Evolutionary conservation across 2,329 filamentous ascomycete genomes (phyloP), one percentile per base, ranked within the genome.

Genomic region (Phialophora verrucosa): DNA sequence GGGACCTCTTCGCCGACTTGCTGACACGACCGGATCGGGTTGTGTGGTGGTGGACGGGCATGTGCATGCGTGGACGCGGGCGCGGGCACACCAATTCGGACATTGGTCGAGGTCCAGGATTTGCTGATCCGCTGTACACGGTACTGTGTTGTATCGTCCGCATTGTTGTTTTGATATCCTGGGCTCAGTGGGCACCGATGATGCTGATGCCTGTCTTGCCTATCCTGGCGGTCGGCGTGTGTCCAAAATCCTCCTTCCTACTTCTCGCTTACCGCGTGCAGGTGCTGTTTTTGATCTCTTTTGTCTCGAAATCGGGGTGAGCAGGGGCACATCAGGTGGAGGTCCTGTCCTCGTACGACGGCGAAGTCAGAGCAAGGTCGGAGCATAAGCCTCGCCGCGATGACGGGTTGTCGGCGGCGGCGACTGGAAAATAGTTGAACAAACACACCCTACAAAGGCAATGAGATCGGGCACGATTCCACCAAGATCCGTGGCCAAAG

Each of bases 201-300:
- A 4, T 35, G 32, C 32, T 35, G 32, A 35, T 35, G 32, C 11
- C 11, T 12, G 32, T 35, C 32, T 35, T 35, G 32, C 38, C 14
- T n/a, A 31, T 47, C 38, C 6, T 32, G 32, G 38, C 23, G 2
- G 57, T 3, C 17, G 17, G 44, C 42, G 38, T 12, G 3, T 7
- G 17, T 35, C 38, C 5, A n/a, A n/a, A n/a, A 20, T 49, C 7
- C 44, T 25, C 11, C 29, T 23, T 14, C 7, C 14, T 29, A 31
- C 47, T 53, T 1, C 59, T 61, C 59, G 59, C 47, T 61, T 61
- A 61, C 59, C 59, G 59, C 47, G 29, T 61, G 59, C 47, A 54
- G 31, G 59, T 53, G 14, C 59, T 53, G 31, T 51, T 61, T 61
- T 51, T 42, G 35, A 38, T 32, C 31, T 23, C 27, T 29, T 17